phyloP scores from a whole-genome alignment of 768 basidiomycete species.

The Phaeotremella skinneri region DNA sequence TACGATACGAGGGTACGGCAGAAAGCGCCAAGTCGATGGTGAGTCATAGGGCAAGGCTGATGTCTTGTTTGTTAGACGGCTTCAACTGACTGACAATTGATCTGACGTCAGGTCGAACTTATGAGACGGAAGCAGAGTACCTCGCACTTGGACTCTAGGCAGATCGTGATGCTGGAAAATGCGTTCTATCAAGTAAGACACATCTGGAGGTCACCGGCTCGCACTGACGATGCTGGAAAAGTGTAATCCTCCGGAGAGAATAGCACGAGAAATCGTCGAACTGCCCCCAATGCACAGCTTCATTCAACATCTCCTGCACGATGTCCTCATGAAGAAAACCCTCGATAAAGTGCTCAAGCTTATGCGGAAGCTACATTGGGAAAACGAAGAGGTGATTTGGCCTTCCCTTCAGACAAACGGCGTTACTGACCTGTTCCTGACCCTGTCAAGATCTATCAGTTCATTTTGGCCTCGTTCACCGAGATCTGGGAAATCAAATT shows the following conservation, averaged over 20 bases:
- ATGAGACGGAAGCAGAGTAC: conserved; percentile 92
- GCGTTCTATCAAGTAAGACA: conserved; percentile 86
- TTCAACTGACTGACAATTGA: too few relatives aligned
- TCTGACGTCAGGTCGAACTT: conserved; percentile 69
- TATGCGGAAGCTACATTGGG: conserved; percentile 92
- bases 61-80: too few relatives aligned
- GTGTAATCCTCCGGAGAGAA: conserved; percentile 96
- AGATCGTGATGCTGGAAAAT: conserved; percentile 86
- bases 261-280: conserved; percentile 78
- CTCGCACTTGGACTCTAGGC: conserved; percentile 88
- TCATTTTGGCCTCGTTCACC: conserved; percentile 85
- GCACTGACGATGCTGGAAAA: conserved; percentile 49
- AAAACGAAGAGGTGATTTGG: conserved; percentile 58
- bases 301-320: conserved; percentile 89
- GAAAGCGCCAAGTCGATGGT: conserved; percentile 89
- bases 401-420: not conserved
- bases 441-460: conserved; percentile 57
- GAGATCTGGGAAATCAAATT: conserved; percentile 98
- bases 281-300: conserved; percentile 86
- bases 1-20: conserved; percentile 81
- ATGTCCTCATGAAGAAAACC: conserved; percentile 86
- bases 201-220: conserved; percentile 1
- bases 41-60: conserved; percentile 28
- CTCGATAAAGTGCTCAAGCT: conserved; percentile 95
- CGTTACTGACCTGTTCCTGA: conserved; percentile 16